These are phyloP conservation scores for Adansonia madagascariensis DNA, from an alignment of 441 rosid genomes.

Conservation along the genomic window DNA sequence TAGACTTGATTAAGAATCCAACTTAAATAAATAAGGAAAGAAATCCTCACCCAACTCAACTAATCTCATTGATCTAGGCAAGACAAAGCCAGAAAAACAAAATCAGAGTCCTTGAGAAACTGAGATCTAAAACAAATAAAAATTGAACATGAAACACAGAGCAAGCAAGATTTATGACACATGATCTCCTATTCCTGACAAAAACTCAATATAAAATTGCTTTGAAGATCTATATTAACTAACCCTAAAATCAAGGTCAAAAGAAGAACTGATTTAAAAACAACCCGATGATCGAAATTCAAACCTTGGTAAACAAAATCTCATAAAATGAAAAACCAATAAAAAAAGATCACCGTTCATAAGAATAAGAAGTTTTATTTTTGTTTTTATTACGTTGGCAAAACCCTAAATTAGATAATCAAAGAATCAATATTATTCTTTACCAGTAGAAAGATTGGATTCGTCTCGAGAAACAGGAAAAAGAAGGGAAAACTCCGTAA, in stretches of 20 bases:
- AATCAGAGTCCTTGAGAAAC: neutral
- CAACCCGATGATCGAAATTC: neutral
- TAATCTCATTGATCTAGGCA: neutral
- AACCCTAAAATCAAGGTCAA: neutral
- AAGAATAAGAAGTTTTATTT: neutral
- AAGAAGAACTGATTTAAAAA: neutral
- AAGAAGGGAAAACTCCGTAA: neutral
- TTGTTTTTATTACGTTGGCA: neutral
- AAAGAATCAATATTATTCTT: neutral
- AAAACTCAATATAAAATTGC: neutral
- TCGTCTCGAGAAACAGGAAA: neutral
- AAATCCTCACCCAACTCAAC: neutral
- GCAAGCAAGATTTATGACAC: neutral
- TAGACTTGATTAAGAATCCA: no score
- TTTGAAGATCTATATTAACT: neutral
- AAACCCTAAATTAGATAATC: neutral
- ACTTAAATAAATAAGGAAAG: no score
- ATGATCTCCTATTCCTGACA: neutral
- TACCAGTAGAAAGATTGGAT: neutral
- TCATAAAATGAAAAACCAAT: neutral
- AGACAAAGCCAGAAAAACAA: neutral
- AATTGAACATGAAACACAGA: neutral
- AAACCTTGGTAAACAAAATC: neutral
- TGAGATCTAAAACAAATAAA: neutral
- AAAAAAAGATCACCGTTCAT: neutral